A percentile compares a stretch with the other conserved stretches of the same genome.
These are phyloP conservation scores for Paraglomus occultum DNA, from an alignment of 192 early-diverging fungal species.

Conservation along the genomic window DNA sequence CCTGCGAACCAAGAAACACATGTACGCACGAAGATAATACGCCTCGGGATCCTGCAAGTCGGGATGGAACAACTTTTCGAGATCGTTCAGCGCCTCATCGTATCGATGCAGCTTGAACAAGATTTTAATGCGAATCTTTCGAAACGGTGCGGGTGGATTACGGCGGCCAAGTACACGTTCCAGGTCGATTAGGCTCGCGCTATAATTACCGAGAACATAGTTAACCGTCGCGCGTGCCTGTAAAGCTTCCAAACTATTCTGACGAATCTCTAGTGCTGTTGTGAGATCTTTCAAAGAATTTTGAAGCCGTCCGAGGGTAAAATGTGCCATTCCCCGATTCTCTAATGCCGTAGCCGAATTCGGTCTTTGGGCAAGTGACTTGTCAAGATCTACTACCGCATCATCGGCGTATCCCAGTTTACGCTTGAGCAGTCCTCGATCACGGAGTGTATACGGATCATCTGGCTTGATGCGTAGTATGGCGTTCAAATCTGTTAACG, in stretches of 20 bases:
- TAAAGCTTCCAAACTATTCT: background rate
- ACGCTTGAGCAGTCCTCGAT: background rate
- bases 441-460: background rate
- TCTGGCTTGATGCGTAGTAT: background rate
- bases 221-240: background rate
- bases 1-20: too few species aligned
- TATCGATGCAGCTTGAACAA: conserved; percentile 9
- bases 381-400: conserved; percentile 11
- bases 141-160: background rate
- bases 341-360: background rate
- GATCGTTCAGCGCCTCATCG: conserved; percentile 1
- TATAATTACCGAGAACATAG: background rate
- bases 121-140: background rate
- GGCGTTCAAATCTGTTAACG: background rate
- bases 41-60: too few species aligned
- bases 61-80: background rate
- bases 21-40: too few species aligned
- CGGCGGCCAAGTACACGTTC: background rate
- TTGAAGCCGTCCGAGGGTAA: background rate
- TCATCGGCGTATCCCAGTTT: background rate
- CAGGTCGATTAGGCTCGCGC: background rate
- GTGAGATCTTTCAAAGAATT: background rate
- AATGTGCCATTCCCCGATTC: background rate
- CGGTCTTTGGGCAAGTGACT: conserved; percentile 3
- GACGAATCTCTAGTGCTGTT: background rate